Evolutionary conservation across 2,329 filamentous ascomycete species (phyloP).

Genomic region (Ascochyta pisi): DNA sequence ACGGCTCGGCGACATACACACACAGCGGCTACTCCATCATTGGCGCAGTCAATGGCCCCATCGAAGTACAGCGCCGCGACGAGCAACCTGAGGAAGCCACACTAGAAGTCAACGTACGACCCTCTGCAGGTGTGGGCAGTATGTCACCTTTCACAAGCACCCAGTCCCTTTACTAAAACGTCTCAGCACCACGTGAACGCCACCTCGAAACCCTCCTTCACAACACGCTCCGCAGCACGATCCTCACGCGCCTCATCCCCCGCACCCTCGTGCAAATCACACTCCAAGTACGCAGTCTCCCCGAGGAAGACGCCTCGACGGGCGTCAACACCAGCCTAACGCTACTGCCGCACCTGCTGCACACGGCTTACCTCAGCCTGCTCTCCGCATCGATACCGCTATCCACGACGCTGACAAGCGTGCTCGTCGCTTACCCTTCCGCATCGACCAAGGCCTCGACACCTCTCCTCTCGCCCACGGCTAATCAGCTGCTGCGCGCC

Average conservation of each 20-base stretch:
- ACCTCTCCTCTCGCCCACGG: slow-evolving; percentile 61
- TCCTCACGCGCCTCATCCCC: slow-evolving; percentile 77
- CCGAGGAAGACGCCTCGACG: slow-evolving; percentile 70
- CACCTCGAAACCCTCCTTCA: slow-evolving; percentile 82
- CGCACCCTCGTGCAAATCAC: slow-evolving; percentile 80
- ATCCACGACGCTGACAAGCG: slow-evolving; percentile 77
- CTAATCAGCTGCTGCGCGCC: slow-evolving; percentile 67
- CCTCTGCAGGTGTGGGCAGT: slow-evolving; percentile 84
- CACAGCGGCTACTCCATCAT: slow-evolving; percentile 80
- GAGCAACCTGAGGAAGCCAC: slow-evolving; percentile 90
- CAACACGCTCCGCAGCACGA: slow-evolving; percentile 73
- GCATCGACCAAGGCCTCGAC: slow-evolving; percentile 63
- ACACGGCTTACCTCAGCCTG: slow-evolving; percentile 82
- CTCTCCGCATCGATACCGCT: slow-evolving; percentile 84
- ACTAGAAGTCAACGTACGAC: slow-evolving; percentile 88
- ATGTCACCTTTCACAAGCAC: slow-evolving; percentile 35
- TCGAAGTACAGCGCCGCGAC: slow-evolving; percentile 87
- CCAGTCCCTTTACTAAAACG: background rate
- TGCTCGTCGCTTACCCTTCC: slow-evolving; percentile 79
- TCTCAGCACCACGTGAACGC: slow-evolving; percentile 58
- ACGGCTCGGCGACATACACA: slow-evolving; percentile 81
- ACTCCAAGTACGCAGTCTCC: slow-evolving; percentile 75
- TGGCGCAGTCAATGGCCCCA: slow-evolving; percentile 87
- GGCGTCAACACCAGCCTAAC: slow-evolving; percentile 72
- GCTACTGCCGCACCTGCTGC: slow-evolving; percentile 80